Conservation (phyloP, 768 basidiomycete genomes). For the Suillus luteus region DNA sequence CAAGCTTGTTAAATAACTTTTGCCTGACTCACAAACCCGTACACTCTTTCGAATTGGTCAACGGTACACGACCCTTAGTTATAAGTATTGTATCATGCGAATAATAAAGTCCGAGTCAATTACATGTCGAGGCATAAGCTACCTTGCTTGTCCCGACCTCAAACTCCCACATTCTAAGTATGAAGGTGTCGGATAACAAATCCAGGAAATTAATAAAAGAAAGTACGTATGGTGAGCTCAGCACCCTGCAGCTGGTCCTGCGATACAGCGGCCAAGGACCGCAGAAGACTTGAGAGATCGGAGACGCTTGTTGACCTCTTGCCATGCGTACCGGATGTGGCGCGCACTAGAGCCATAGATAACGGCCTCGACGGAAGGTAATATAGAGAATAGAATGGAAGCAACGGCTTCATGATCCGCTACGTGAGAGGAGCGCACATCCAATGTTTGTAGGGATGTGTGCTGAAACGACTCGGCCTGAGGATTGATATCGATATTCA, state of each 20-base stretch:
- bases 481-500: not conserved
- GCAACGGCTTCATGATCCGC: not conserved
- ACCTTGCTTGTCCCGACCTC: not conserved
- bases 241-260: not conserved
- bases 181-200: not conserved
- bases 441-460: not conserved
- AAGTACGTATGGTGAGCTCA: not conserved
- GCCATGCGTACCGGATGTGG: slow-evolving; percentile 1
- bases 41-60: not conserved
- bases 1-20: too few relatives aligned
- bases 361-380: not conserved
- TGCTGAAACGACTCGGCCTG: not conserved
- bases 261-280: not conserved
- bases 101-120: not conserved
- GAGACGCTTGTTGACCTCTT: slow-evolving; percentile 1
- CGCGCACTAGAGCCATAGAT: not conserved
- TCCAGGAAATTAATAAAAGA: not conserved
- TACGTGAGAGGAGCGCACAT: slow-evolving; percentile 1
- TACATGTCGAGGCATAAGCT: not conserved
- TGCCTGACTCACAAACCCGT: not conserved
- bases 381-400: not conserved
- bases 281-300: slow-evolving; percentile 4
- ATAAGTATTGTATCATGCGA: not conserved
- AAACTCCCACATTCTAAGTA: not conserved
- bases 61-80: not conserved